A percentile compares a stretch with the other conserved stretches of the same genome.
phyloP scores from a whole-genome alignment of 495 filamentous ascomycete genomes.

The Aspergillus cristatus region DNA sequence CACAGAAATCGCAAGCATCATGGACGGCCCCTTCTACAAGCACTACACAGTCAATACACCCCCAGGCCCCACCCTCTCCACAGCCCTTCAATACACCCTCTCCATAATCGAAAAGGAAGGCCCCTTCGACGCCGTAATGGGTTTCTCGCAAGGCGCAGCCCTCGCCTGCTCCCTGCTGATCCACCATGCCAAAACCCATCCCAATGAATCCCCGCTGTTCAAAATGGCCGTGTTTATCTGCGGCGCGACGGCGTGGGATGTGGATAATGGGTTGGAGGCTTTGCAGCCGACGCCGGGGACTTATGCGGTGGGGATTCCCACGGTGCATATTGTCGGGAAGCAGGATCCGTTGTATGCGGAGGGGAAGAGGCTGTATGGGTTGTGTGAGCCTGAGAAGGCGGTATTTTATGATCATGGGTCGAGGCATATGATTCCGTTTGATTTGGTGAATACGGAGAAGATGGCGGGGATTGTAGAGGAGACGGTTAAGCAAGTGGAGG shows the following conservation, averaged over 20 bases:
- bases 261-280: slow-evolving; percentile 12
- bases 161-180: slow-evolving; percentile 27
- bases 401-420: slow-evolving; percentile 30
- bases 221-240: slow-evolving; percentile 36
- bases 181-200: slow-evolving; percentile 23
- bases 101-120: slow-evolving; percentile 24
- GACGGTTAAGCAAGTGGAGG: too few species aligned
- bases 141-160: slow-evolving; percentile 37
- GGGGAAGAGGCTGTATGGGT: slow-evolving; percentile 20
- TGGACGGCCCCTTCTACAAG: slow-evolving; percentile 30
- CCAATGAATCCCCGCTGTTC: slow-evolving; percentile 25
- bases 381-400: slow-evolving; percentile 29
- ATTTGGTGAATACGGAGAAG: slow-evolving; percentile 24
- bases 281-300: slow-evolving; percentile 9
- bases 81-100: slow-evolving; percentile 24
- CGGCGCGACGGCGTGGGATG: slow-evolving; percentile 21
- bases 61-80: slow-evolving; percentile 18
- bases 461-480: slow-evolving; percentile 24
- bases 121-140: slow-evolving; percentile 40
- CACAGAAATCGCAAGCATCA: slow-evolving; percentile 27
- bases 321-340: slow-evolving; percentile 31
- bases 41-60: slow-evolving; percentile 21
- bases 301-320: slow-evolving; percentile 25
- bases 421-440: slow-evolving; percentile 33
- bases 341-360: slow-evolving; percentile 20